phyloP scores from a whole-genome alignment of 306 rosid species.

The Cicer pinnatifidum region DNA sequence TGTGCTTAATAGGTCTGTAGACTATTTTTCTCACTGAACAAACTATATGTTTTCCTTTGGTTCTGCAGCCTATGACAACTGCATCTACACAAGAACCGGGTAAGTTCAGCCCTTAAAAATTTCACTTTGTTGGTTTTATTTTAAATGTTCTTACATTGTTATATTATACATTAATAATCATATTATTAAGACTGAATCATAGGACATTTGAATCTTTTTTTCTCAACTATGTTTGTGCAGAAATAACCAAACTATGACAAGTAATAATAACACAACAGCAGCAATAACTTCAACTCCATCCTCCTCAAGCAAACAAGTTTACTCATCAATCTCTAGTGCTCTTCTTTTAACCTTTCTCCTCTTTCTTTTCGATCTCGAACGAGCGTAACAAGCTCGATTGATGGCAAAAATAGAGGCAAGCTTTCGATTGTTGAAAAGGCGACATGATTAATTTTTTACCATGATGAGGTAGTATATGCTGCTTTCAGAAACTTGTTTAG shows the following conservation, averaged over 20 bases:
- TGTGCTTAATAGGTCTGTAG: background rate
- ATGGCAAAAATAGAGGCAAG: background rate
- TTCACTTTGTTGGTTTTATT: background rate
- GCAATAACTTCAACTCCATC: conserved; percentile 70
- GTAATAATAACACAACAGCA: conserved; percentile 57
- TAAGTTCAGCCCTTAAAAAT: conserved; percentile 46
- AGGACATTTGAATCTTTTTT: conserved; percentile 37
- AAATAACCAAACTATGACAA: conserved; percentile 65
- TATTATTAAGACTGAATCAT: background rate
- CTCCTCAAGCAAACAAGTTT: conserved; percentile 45
- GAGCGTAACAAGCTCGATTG: conserved; percentile 39
- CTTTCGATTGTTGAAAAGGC: conserved; percentile 30
- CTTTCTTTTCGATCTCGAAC: conserved; percentile 42
- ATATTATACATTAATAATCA: background rate
- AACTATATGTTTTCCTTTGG: conserved; percentile 24
- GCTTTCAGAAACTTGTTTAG: conserved; percentile 14
- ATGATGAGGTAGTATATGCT: conserved; percentile 43
- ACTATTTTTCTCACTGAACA: conserved; percentile 17
- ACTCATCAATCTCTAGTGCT: conserved; percentile 46
- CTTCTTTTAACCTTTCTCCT: conserved; percentile 47
- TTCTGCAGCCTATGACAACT: conserved; percentile 80
- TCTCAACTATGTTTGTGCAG: conserved; percentile 48
- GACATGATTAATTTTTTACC: conserved; percentile 45
- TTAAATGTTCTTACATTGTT: background rate
- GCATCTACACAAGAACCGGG: conserved; percentile 81